phyloP scores from a whole-genome alignment of 2,329 filamentous ascomycete species.

The Cadophora sp. region DNA sequence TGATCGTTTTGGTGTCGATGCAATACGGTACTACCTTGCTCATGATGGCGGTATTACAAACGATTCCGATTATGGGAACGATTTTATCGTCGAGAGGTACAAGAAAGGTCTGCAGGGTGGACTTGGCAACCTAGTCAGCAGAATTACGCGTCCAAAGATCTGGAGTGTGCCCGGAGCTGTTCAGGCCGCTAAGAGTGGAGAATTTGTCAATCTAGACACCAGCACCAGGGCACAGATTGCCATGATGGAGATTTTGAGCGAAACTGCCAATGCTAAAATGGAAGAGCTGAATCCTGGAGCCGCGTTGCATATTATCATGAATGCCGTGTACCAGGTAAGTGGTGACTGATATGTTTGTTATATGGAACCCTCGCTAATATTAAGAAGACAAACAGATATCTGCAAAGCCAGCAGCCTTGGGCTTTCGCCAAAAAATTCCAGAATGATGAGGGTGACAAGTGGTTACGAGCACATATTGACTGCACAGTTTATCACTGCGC shows the following conservation, averaged over 20 bases:
- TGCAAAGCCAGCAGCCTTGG: slow-evolving; percentile 76
- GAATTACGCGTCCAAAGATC: slow-evolving; percentile 70
- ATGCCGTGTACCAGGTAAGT: slow-evolving; percentile 64
- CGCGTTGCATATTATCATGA: slow-evolving; percentile 71
- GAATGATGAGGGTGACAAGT: neutral
- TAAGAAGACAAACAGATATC: slow-evolving; percentile 68
- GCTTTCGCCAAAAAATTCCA: slow-evolving; percentile 50
- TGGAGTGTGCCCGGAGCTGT: slow-evolving; percentile 70
- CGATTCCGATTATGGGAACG: slow-evolving; percentile 87
- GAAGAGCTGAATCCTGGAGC: slow-evolving; percentile 65
- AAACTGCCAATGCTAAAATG: slow-evolving; percentile 62
- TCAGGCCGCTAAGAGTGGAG: slow-evolving; percentile 39
- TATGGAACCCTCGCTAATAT: slow-evolving; percentile 20
- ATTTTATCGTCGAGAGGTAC: slow-evolving; percentile 76
- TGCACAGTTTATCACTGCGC: slow-evolving; percentile 72
- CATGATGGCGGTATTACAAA: slow-evolving; percentile 77
- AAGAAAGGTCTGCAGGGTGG: slow-evolving; percentile 79
- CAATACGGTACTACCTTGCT: slow-evolving; percentile 88
- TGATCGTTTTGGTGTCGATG: slow-evolving; percentile 85
- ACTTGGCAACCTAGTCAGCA: slow-evolving; percentile 80
- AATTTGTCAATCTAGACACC: slow-evolving; percentile 9
- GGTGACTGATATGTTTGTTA: neutral
- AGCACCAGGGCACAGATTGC: slow-evolving; percentile 47
- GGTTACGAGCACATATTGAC: slow-evolving; percentile 53
- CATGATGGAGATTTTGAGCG: slow-evolving; percentile 50